phyloP scores from a whole-genome alignment of 805 yeast species.

The Kazachstania psychrophila region DNA sequence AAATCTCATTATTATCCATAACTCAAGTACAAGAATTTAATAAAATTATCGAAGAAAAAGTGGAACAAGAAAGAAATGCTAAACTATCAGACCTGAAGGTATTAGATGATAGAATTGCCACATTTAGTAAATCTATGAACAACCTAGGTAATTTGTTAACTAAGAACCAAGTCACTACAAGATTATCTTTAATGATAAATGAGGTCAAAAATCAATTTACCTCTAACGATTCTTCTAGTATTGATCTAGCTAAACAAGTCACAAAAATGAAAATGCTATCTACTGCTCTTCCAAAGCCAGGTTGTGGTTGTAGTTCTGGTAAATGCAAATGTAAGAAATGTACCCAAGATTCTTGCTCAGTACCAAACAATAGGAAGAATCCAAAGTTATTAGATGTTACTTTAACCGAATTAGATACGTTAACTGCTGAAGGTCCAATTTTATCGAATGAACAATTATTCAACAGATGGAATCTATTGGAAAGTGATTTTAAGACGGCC shows the following conservation, averaged over 20 bases:
- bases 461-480: constrained; percentile 69
- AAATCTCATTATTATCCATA: constrained; percentile 54
- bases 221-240: constrained; percentile 14
- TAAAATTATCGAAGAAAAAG: constrained; percentile 43
- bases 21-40: constrained; percentile 63
- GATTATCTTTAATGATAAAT: constrained; percentile 19
- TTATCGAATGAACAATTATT: constrained; percentile 70
- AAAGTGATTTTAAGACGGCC: constrained; percentile 81
- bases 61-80: constrained; percentile 70
- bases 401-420: constrained; percentile 38
- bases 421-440: constrained; percentile 40
- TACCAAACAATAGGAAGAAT: constrained; percentile 6
- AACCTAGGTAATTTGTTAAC: constrained; percentile 33
- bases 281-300: constrained; percentile 18
- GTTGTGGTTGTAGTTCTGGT: constrained; percentile 5
- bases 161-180: constrained; percentile 31
- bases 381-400: constrained; percentile 22
- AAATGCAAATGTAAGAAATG: constrained; percentile 10
- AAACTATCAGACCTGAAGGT: constrained; percentile 61
- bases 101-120: constrained; percentile 44
- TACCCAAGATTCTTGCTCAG: constrained; percentile 7
- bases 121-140: constrained; percentile 35
- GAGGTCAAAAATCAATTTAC: constrained; percentile 17
- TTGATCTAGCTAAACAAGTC: constrained; percentile 33
- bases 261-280: constrained; percentile 17